Evolutionary conservation across 495 filamentous ascomycete genomes (phyloP).

Genomic region (Penicillium arizonense): DNA sequence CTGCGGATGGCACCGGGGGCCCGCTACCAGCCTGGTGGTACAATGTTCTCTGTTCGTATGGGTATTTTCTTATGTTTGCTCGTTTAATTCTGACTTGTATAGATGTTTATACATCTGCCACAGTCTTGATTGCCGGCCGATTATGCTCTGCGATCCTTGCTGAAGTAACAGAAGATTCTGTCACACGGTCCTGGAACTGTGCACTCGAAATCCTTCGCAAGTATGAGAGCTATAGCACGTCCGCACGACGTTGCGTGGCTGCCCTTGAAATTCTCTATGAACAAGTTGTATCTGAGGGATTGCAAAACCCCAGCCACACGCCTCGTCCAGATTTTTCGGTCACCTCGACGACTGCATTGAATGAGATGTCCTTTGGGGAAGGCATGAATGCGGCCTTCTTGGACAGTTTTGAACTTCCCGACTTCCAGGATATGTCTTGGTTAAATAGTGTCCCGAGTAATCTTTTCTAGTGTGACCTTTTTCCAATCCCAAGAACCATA

Average conservation of each 20-base stretch:
- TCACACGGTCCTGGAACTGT: slow-evolving; percentile 30
- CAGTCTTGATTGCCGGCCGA: slow-evolving; percentile 36
- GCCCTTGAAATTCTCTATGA: slow-evolving; percentile 41
- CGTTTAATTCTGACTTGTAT: background rate
- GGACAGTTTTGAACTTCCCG: slow-evolving; percentile 31
- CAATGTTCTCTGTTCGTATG: slow-evolving; percentile 35
- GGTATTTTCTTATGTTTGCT: background rate
- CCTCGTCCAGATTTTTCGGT: background rate
- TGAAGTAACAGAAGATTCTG: slow-evolving; percentile 25
- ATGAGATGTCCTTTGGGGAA: slow-evolving; percentile 31
- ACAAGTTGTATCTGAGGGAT: slow-evolving; percentile 26
- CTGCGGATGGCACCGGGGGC: slow-evolving; percentile 31
- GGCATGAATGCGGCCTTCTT: slow-evolving; percentile 28
- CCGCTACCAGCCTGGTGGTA: slow-evolving; percentile 43
- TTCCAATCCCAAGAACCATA: too few species aligned
- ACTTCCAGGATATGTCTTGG: slow-evolving; percentile 43
- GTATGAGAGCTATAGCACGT: slow-evolving; percentile 35
- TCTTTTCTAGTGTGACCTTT: slow-evolving; percentile 13
- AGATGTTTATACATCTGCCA: slow-evolving; percentile 41
- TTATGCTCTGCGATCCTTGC: slow-evolving; percentile 29
- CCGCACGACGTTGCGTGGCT: slow-evolving; percentile 35
- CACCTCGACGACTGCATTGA: slow-evolving; percentile 4
- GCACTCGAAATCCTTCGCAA: slow-evolving; percentile 35
- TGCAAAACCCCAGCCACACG: background rate
- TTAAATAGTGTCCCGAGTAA: slow-evolving; percentile 38